These are phyloP conservation scores for Oryza meyeriana DNA, from an alignment of 176 grass and related monocot genomes.

Conservation along the genomic window DNA sequence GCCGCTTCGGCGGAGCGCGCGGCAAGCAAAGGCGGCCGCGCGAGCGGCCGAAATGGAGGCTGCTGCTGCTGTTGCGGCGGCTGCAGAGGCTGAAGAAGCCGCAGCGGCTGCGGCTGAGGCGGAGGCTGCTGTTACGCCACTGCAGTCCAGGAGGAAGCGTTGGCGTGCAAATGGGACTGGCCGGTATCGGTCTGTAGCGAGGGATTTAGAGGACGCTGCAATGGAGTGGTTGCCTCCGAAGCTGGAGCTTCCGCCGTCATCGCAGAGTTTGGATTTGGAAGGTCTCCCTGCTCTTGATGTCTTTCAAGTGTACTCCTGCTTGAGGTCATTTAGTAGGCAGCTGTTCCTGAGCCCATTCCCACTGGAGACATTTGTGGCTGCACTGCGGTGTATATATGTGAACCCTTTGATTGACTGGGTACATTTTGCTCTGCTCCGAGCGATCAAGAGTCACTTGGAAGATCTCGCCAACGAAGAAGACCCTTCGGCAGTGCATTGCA, in stretches of 20 bases:
- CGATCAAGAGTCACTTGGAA: slow-evolving; percentile 75
- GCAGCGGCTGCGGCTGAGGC: not conserved
- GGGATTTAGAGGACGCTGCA: slow-evolving; percentile 35
- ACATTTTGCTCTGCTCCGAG: slow-evolving; percentile 75
- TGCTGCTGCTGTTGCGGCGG: slow-evolving; percentile 7
- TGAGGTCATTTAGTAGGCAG: slow-evolving; percentile 75
- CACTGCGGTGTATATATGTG: slow-evolving; percentile 33
- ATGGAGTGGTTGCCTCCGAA: slow-evolving; percentile 28
- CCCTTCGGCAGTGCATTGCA: slow-evolving; percentile 62
- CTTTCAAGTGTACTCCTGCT: slow-evolving; percentile 83
- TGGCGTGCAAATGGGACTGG: not conserved
- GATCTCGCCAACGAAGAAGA: slow-evolving; percentile 71
- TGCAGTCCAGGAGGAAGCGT: slow-evolving; percentile 34
- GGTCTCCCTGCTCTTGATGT: slow-evolving; percentile 70
- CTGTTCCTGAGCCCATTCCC: slow-evolving; percentile 79
- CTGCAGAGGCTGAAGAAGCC: slow-evolving; percentile 31
- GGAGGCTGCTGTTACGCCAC: not conserved
- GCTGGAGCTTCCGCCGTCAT: slow-evolving; percentile 72
- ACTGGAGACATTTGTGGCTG: slow-evolving; percentile 62
- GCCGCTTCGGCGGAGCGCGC: slow-evolving; percentile 65
- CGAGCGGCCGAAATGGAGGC: slow-evolving; percentile 42
- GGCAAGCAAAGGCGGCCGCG: slow-evolving; percentile 53
- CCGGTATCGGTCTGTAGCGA: slow-evolving; percentile 33
- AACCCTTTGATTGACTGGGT: slow-evolving; percentile 91
- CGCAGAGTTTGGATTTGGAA: slow-evolving; percentile 54